Percentiles rank a stretch among this genome's conserved stretches.
These are phyloP conservation scores for Heliocybe sulcata DNA, from an alignment of 1,284 basidiomycete genomes.

Conservation along the genomic window DNA sequence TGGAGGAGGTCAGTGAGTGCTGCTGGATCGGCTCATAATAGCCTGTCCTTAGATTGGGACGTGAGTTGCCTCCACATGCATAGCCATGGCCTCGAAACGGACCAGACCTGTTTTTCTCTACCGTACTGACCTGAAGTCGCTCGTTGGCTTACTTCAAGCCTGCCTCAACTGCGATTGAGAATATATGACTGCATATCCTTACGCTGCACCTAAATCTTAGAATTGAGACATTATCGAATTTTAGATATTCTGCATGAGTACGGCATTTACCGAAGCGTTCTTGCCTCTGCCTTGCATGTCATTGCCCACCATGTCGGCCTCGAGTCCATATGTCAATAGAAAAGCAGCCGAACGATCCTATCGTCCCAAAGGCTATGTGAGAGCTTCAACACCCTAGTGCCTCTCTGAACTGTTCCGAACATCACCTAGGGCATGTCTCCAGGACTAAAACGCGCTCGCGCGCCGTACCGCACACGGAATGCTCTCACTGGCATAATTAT, in stretches of 20 bases:
- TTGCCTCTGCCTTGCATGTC: neutral
- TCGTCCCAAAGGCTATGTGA: conserved; percentile 4
- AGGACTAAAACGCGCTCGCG: conserved; percentile 81
- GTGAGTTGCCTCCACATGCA: no score
- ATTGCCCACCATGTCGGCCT: neutral
- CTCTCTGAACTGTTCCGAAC: neutral
- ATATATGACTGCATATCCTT: no score
- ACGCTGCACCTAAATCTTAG: no score
- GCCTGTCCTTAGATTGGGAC: no score
- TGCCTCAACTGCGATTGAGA: no score
- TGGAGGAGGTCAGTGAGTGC: no score
- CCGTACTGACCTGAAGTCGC: no score
- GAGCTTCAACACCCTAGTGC: neutral
- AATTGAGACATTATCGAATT: no score
- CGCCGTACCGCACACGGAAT: conserved; percentile 78
- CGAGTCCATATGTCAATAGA: neutral
- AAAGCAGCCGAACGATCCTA: neutral
- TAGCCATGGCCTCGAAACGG: no score
- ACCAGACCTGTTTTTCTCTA: no score
- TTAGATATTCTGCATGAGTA: neutral
- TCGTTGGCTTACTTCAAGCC: no score
- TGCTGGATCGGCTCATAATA: no score
- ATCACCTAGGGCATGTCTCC: conserved; percentile 68
- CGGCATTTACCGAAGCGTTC: neutral
- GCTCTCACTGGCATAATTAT: conserved; percentile 71